Percentiles rank a stretch among this genome's conserved stretches.
phyloP scores from a whole-genome alignment of 2,329 filamentous ascomycete genomes.

The Lachnellula subtilissima region DNA sequence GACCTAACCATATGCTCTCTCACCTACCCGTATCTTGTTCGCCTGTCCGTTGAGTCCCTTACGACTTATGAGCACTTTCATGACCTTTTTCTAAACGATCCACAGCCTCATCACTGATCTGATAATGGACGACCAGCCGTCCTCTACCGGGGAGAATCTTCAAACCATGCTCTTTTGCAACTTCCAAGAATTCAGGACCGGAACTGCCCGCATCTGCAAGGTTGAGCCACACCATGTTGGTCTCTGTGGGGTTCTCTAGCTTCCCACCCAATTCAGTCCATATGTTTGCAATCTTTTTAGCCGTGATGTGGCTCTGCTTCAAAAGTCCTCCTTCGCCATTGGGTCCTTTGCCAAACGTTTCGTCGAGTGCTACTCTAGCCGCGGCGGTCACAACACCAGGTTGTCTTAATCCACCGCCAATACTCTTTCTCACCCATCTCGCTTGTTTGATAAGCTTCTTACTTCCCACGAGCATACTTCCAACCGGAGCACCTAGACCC shows the following conservation, averaged over 20 bases:
- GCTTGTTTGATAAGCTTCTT: constrained; percentile 56
- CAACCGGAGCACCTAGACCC: constrained; percentile 75
- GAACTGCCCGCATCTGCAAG: constrained; percentile 51
- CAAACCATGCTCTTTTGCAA: constrained; percentile 54
- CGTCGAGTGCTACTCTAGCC: constrained; percentile 71
- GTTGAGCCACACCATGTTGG: constrained; percentile 73
- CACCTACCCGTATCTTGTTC: constrained; percentile 19
- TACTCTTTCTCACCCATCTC: constrained; percentile 72
- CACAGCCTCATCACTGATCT: constrained; percentile 59
- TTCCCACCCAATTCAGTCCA: constrained; percentile 61
- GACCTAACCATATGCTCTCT: constrained; percentile 27
- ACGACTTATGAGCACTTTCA: constrained; percentile 32
- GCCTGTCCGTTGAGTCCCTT: constrained; percentile 9
- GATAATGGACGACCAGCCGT: constrained; percentile 65
- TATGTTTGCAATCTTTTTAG: constrained; percentile 54
- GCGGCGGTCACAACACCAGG: constrained; percentile 71
- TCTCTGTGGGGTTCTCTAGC: constrained; percentile 57
- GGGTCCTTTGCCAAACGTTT: constrained; percentile 63
- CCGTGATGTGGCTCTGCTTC: constrained; percentile 54
- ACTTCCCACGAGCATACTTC: constrained; percentile 63
- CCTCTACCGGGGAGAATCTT: constrained; percentile 51
- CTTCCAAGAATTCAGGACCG: constrained; percentile 46
- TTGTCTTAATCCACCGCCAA: constrained; percentile 75
- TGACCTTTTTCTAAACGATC: constrained; percentile 42
- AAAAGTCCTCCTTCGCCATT: constrained; percentile 59